Evolutionary conservation across 192 early-diverging fungal genomes (phyloP).

Genomic region (Chytriomyces sp.): DNA sequence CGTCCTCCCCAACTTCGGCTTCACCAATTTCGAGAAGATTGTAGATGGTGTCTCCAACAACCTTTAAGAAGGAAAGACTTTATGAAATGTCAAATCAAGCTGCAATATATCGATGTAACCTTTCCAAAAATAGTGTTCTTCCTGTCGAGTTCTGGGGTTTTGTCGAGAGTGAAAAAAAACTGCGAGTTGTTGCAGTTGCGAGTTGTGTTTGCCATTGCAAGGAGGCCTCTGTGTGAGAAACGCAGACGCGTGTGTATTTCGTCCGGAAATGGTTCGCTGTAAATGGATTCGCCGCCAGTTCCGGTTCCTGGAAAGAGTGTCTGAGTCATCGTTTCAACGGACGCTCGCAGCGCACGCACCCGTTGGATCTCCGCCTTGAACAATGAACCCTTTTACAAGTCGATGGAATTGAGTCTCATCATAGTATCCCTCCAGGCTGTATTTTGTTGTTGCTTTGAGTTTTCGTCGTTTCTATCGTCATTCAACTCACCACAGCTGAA

Average conservation of each 20-base stretch:
- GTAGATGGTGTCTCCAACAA: conserved; percentile 90
- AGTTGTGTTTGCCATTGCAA: conserved; percentile 89
- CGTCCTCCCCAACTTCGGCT: conserved; percentile 79
- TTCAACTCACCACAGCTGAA: conserved; percentile 72
- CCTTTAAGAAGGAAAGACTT: conserved; percentile 35
- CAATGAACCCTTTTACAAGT: conserved; percentile 86
- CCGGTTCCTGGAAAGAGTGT: conserved; percentile 41
- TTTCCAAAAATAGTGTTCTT: conserved; percentile 95
- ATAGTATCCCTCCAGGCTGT: conserved; percentile 85
- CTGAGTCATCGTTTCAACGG: neutral
- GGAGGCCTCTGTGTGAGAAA: conserved; percentile 83
- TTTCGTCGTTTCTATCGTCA: neutral
- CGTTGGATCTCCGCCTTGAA: conserved; percentile 94
- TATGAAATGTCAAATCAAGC: neutral
- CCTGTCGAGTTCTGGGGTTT: conserved; percentile 82
- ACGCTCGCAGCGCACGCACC: conserved; percentile 54
- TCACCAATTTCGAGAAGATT: conserved; percentile 88
- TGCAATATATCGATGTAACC: conserved; percentile 43
- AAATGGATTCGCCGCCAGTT: conserved; percentile 85
- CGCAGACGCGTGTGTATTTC: conserved; percentile 92
- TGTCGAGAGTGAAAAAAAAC: conserved; percentile 93
- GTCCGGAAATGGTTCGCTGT: conserved; percentile 84
- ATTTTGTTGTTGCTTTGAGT: neutral
- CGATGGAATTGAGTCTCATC: conserved; percentile 90
- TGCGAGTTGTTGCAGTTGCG: conserved; percentile 83